Evolutionary conservation across 1,139 yeast genomes (phyloP).

Genomic region (Pichia sp.): DNA sequence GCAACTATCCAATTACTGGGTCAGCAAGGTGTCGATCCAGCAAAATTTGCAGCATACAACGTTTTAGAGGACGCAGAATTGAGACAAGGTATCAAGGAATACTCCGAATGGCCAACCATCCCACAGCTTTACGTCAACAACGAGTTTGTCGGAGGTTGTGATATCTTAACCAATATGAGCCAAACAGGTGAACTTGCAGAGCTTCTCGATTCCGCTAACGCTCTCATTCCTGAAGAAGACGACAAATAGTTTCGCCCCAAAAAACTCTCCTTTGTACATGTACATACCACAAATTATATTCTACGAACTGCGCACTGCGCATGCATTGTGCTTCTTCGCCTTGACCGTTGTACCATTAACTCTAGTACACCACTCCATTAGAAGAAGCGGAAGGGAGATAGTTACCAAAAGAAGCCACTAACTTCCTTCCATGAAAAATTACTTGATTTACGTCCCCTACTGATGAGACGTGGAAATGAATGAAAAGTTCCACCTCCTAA

Average conservation of each 20-base stretch:
- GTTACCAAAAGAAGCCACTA: no score
- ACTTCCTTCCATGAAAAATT: no score
- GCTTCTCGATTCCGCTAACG: constrained; percentile 69
- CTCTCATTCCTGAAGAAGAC: constrained; percentile 40
- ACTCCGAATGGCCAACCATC: constrained; percentile 91
- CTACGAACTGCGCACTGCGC: not conserved
- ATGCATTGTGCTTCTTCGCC: constrained; percentile 13
- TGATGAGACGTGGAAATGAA: constrained; percentile 10
- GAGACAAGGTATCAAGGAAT: constrained; percentile 91
- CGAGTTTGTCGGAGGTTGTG: constrained; percentile 97
- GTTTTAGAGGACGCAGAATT: constrained; percentile 92
- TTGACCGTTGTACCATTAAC: constrained; percentile 6
- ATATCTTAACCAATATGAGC: constrained; percentile 88
- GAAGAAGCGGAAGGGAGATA: constrained; percentile 8
- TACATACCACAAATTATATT: not conserved
- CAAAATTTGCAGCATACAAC: constrained; percentile 92
- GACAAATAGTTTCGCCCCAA: not conserved
- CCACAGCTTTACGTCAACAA: constrained; percentile 60
- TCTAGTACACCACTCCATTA: constrained; percentile 6
- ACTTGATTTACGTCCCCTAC: constrained; percentile 10
- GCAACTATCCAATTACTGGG: constrained; percentile 92
- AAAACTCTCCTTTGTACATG: not conserved
- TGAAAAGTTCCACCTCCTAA: constrained; percentile 4
- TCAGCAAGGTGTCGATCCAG: constrained; percentile 96
- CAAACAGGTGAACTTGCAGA: constrained; percentile 87